Percentiles rank a stretch among this genome's conserved stretches.
Conservation (phyloP, 805 yeast species). For the Zygosaccharomyces rouxii region DNA sequence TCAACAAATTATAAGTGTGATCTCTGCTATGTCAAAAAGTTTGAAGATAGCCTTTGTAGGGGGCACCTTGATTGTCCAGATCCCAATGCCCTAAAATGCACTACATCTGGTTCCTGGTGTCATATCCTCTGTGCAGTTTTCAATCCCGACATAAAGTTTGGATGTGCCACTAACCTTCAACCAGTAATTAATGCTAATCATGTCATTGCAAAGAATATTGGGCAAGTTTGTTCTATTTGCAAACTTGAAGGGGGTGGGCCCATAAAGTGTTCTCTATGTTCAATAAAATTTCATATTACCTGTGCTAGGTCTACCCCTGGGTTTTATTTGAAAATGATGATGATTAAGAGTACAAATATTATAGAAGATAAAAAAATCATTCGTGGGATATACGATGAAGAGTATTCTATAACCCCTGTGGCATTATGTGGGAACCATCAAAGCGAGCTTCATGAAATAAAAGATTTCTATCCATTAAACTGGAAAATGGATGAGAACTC, state of each 20-base stretch:
- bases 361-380: neutral
- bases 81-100: constrained; percentile 69
- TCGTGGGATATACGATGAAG: neutral
- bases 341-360: neutral
- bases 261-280: constrained; percentile 21
- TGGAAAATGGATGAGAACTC: neutral
- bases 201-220: constrained; percentile 32
- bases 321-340: constrained; percentile 1
- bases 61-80: constrained; percentile 39
- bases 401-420: constrained; percentile 1
- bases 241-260: constrained; percentile 45
- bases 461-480: constrained; percentile 2
- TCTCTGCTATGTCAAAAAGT: constrained; percentile 57
- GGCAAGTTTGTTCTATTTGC: constrained; percentile 44
- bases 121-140: constrained; percentile 71
- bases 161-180: constrained; percentile 40
- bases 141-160: constrained; percentile 43
- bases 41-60: constrained; percentile 44
- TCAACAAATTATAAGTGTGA: constrained; percentile 58
- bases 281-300: constrained; percentile 21
- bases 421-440: constrained; percentile 9
- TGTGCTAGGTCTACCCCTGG: constrained; percentile 24
- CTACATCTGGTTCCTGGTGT: constrained; percentile 66
- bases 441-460: neutral
- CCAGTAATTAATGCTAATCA: constrained; percentile 42